Percentiles rank a stretch among this genome's conserved stretches.
Evolutionary conservation across 495 filamentous ascomycete species (phyloP).

Genomic region (Penicillium flavigenum): DNA sequence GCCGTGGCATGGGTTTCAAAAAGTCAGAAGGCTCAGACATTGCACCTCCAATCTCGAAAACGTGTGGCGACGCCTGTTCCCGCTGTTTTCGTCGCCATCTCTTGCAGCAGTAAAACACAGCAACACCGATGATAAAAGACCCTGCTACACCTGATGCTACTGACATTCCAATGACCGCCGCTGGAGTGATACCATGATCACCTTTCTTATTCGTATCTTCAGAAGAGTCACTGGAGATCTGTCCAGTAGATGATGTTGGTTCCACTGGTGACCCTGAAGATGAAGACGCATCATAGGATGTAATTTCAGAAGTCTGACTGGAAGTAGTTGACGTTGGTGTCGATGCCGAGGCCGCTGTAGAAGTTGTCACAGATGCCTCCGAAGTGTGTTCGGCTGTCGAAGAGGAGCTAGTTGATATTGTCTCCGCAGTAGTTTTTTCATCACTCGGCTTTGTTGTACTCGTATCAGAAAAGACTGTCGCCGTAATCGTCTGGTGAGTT

Average conservation of each 20-base stretch:
- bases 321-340: slow-evolving; percentile 8
- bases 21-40: slow-evolving; percentile 47
- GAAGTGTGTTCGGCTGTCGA: slow-evolving; percentile 6
- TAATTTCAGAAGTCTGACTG: slow-evolving; percentile 1
- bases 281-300: slow-evolving; percentile 4
- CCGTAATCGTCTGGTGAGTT: slow-evolving; percentile 61
- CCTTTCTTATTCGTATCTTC: slow-evolving; percentile 9
- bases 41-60: slow-evolving; percentile 45
- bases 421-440: slow-evolving; percentile 7
- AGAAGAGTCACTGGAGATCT: neutral
- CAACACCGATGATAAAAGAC: slow-evolving; percentile 39
- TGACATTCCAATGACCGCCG: slow-evolving; percentile 45
- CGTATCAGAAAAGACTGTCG: slow-evolving; percentile 49
- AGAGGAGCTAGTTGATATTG: slow-evolving; percentile 9
- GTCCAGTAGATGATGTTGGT: neutral
- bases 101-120: slow-evolving; percentile 39
- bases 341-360: slow-evolving; percentile 5
- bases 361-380: neutral
- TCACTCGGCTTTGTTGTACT: slow-evolving; percentile 26
- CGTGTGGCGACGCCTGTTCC: slow-evolving; percentile 22
- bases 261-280: neutral
- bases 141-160: slow-evolving; percentile 42
- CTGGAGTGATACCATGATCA: slow-evolving; percentile 29
- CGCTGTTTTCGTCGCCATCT: slow-evolving; percentile 28
- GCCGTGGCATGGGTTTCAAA: slow-evolving; percentile 22